Percentiles rank a stretch among this genome's conserved stretches.
Evolutionary conservation across 2,329 filamentous ascomycete genomes (phyloP).

Genomic region (Mollisiaceae sp.): DNA sequence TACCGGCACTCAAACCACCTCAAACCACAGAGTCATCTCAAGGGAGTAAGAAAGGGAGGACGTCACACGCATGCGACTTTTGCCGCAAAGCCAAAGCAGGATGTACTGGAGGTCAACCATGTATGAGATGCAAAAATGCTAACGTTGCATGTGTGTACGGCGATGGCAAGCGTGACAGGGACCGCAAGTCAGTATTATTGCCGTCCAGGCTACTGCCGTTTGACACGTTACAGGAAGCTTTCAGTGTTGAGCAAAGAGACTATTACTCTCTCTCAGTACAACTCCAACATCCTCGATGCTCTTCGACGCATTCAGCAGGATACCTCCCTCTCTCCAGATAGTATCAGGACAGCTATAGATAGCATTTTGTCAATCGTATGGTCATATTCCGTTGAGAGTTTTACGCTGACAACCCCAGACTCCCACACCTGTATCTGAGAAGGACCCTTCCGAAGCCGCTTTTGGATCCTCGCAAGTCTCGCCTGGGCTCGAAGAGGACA

Average conservation of each 20-base stretch:
- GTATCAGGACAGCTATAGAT: constrained; percentile 31
- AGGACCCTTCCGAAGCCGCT: constrained; percentile 6
- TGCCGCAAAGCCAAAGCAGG: constrained; percentile 46
- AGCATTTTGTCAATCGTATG: constrained; percentile 34
- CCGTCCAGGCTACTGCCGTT: neutral
- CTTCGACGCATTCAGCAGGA: constrained; percentile 33
- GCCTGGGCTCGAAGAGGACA: constrained; percentile 13
- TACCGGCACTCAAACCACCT: constrained; percentile 30
- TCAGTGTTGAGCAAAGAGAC: constrained; percentile 33
- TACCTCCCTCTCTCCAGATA: constrained; percentile 24
- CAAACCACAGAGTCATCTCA: constrained; percentile 16
- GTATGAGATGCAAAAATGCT: constrained; percentile 40
- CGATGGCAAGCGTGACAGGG: constrained; percentile 39
- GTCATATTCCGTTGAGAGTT: neutral
- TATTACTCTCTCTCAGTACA: constrained; percentile 24
- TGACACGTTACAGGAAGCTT: constrained; percentile 26
- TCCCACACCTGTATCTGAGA: constrained; percentile 14
- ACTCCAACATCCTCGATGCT: constrained; percentile 29
- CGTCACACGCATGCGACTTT: constrained; percentile 42
- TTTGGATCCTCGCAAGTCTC: constrained; percentile 9
- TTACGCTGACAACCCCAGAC: constrained; percentile 17
- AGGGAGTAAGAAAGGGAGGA: constrained; percentile 33
- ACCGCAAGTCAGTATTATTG: constrained; percentile 31
- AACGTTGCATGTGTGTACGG: constrained; percentile 35
- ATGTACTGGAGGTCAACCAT: constrained; percentile 44